Base-by-base conservation (phyloP, 192 early-diverging fungal genomes). In the Diversispora eburnea region DNA sequence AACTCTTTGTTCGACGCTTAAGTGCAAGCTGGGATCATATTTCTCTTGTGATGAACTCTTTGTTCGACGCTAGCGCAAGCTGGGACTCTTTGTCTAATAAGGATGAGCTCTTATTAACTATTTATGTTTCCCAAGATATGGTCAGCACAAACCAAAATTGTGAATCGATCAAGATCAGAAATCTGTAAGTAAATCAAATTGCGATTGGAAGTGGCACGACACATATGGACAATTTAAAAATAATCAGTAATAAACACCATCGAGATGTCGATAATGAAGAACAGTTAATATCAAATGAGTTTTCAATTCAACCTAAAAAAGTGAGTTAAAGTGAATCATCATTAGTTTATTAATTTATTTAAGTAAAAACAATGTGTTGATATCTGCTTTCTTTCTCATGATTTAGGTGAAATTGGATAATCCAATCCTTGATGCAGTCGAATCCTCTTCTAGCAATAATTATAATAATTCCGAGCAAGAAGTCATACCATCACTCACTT, bases 31-130 rank as follows among this genome's bases (percentile, higher is more conserved):
- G 19, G 22, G 57, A 58, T 10, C n/a, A n/a, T n/a, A n/a, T n/a
- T n/a, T n/a, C n/a, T n/a, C n/a, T 58, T 13, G 62, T 64, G 39
- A 64, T 64, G 62, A 64, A 64, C 17, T 64, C 3, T 0, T 43
- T 3, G 62, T 64, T 64, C 41, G 62, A 64, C 41, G 43, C 62
- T 64, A 64, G 62, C 8, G 62, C 62, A 64, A 64, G 39, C 62
- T 46, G 62, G 62, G 62, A 64, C 62, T 64, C 8, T 43, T 25
- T 13, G 61, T 62, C 61, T 62, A 25, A 62, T 10, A 39, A 62
- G 61, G 61, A 62, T 8, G 33, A 57, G 62, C 62, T 43, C 62
- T 64, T 64, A 64, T 22, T 62, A 42, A 62, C 33, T 62, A 42
- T 43, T 62, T 4, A 13, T 62, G 13, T 8, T 62, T 17, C 33